Evolutionary conservation across 2,329 filamentous ascomycete genomes (phyloP).

Genomic region (Geosmithia putterillii): DNA sequence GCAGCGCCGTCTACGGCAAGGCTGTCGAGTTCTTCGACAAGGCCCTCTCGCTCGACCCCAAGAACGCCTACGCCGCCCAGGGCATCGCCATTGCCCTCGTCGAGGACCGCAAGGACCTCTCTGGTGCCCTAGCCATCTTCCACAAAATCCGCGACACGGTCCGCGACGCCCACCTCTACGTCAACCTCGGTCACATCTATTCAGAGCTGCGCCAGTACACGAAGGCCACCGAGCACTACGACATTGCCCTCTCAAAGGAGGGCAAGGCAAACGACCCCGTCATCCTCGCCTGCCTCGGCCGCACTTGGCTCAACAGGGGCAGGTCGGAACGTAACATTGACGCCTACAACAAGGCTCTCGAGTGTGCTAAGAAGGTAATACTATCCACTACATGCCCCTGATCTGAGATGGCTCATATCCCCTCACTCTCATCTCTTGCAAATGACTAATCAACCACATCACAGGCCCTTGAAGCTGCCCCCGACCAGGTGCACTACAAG

Average conservation of each 20-base stretch:
- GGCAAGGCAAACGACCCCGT: constrained; percentile 60
- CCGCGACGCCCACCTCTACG: constrained; percentile 75
- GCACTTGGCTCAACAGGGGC: constrained; percentile 75
- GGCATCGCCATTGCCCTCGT: constrained; percentile 89
- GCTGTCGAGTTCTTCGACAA: constrained; percentile 99
- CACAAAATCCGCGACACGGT: constrained; percentile 83
- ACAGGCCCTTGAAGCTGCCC: constrained; percentile 62
- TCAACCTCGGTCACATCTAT: constrained; percentile 90
- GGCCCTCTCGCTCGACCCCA: constrained; percentile 83
- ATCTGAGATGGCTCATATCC: too few species aligned
- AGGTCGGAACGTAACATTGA: constrained; percentile 48
- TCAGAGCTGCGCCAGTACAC: constrained; percentile 81
- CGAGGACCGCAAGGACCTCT: constrained; percentile 86
- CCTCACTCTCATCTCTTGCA: not conserved
- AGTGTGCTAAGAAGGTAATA: constrained; percentile 50
- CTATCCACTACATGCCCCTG: too few species aligned
- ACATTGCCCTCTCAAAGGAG: constrained; percentile 69
- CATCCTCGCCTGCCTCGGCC: constrained; percentile 75
- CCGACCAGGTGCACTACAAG: constrained; percentile 80
- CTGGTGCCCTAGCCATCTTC: constrained; percentile 73
- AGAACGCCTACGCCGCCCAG: constrained; percentile 92
- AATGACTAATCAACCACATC: constrained; percentile 3
- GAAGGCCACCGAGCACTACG: constrained; percentile 91
- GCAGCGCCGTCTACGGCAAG: constrained; percentile 74
- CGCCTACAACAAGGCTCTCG: constrained; percentile 42